These are phyloP conservation scores for Cochlearia excelsa DNA, from an alignment of 345 rosid genomes.

Conservation along the genomic window DNA sequence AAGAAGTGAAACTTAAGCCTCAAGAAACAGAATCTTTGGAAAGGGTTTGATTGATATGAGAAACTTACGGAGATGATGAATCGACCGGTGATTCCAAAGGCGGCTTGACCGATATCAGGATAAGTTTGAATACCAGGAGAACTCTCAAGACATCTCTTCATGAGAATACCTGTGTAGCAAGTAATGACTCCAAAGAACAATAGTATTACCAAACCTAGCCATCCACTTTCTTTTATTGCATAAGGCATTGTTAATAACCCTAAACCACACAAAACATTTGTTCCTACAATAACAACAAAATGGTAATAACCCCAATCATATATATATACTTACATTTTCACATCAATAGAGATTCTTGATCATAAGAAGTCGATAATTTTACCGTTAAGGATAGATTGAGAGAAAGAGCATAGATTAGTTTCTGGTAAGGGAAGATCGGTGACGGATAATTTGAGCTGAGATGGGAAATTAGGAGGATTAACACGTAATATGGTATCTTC, in stretches of 20 bases:
- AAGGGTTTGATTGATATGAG: not conserved
- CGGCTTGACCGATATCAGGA: slow-evolving; percentile 89
- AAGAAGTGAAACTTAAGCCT: slow-evolving; percentile 34
- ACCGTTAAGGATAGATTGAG: slow-evolving; percentile 71
- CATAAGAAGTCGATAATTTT: slow-evolving; percentile 9
- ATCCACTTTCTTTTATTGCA: slow-evolving; percentile 78
- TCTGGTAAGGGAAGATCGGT: slow-evolving; percentile 36
- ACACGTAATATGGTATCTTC: slow-evolving; percentile 31
- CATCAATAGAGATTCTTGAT: not conserved
- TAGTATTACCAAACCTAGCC: slow-evolving; percentile 62
- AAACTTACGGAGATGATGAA: slow-evolving; percentile 51
- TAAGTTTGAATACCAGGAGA: slow-evolving; percentile 70
- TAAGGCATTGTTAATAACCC: slow-evolving; percentile 73
- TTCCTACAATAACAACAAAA: slow-evolving; percentile 42
- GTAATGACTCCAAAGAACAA: slow-evolving; percentile 49
- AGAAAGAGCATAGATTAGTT: slow-evolving; percentile 42
- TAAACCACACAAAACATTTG: slow-evolving; percentile 68
- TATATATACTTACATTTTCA: too few species aligned
- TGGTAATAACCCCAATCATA: too few species aligned
- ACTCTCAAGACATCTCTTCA: slow-evolving; percentile 71
- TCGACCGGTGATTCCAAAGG: slow-evolving; percentile 69
- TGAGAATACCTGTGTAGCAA: slow-evolving; percentile 63
- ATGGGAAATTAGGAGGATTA: slow-evolving; percentile 24
- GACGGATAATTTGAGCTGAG: slow-evolving; percentile 34
- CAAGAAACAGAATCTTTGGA: slow-evolving; percentile 11